Evolutionary conservation across 495 filamentous ascomycete species (phyloP).

Genomic region (Elaphomyces granulatus): DNA sequence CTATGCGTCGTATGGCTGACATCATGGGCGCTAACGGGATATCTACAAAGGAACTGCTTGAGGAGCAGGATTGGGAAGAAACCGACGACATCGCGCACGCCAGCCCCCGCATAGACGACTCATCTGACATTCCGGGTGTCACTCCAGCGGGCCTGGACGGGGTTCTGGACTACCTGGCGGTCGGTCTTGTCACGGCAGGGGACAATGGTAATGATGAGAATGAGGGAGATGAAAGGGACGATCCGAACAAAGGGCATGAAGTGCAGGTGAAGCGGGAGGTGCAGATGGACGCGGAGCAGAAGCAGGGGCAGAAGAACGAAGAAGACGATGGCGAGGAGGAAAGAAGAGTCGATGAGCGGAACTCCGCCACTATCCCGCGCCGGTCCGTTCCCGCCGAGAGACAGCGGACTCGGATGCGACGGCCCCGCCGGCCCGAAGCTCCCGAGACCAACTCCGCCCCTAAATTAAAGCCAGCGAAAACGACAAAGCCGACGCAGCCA

Average conservation of each 20-base stretch:
- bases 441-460: background rate
- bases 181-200: background rate
- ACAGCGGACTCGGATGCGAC: too few relatives aligned
- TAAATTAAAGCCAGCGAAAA: background rate
- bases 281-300: constrained; percentile 6
- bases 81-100: constrained; percentile 27
- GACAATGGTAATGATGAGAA: constrained; percentile 13
- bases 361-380: constrained; percentile 6
- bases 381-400: constrained; percentile 5
- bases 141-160: constrained; percentile 23
- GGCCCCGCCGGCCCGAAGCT: background rate
- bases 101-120: constrained; percentile 8
- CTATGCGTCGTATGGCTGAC: constrained; percentile 60
- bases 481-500: constrained; percentile 1
- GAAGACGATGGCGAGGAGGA: constrained; percentile 8
- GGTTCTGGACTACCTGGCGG: constrained; percentile 23
- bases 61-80: constrained; percentile 35
- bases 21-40: constrained; percentile 58
- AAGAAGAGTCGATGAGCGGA: constrained; percentile 21
- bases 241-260: too few relatives aligned
- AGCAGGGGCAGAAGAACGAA: constrained; percentile 5
- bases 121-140: constrained; percentile 5
- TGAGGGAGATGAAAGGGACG: constrained; percentile 11
- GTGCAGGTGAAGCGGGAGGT: too few relatives aligned
- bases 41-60: constrained; percentile 42